A percentile compares a stretch with the other conserved stretches of the same genome.
phyloP scores from a whole-genome alignment of 306 rosid species.

The Quercus dentata region DNA sequence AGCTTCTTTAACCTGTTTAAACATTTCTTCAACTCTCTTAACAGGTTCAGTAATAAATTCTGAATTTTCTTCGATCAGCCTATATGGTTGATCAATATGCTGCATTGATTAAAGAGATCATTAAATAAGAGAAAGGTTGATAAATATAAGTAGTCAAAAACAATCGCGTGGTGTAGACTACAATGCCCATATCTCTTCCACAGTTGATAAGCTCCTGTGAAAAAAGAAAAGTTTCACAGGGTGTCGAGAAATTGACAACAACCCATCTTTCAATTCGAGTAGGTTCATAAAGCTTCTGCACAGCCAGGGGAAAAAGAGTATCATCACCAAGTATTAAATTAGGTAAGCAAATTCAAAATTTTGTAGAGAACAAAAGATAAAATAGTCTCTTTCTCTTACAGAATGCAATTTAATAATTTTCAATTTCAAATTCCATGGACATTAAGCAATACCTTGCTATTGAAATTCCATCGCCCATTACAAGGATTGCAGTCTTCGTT shows the following conservation, averaged over 20 bases:
- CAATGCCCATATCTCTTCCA: slow-evolving; percentile 88
- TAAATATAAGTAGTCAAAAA: slow-evolving; percentile 4
- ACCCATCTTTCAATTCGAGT: slow-evolving; percentile 57
- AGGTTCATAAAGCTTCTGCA: slow-evolving; percentile 56
- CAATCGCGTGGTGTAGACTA: slow-evolving; percentile 30
- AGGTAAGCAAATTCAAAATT: slow-evolving; percentile 13
- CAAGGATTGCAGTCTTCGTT: slow-evolving; percentile 62
- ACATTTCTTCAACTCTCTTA: slow-evolving; percentile 77
- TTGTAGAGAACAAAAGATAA: not conserved
- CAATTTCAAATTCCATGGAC: not conserved
- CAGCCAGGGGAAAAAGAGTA: slow-evolving; percentile 8
- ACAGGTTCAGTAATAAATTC: too few species aligned
- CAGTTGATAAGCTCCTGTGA: slow-evolving; percentile 90
- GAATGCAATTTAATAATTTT: not conserved
- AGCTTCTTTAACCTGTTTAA: slow-evolving; percentile 47
- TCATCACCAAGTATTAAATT: slow-evolving; percentile 12
- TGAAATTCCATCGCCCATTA: slow-evolving; percentile 90
- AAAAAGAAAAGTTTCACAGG: slow-evolving; percentile 71
- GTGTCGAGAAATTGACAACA: slow-evolving; percentile 86
- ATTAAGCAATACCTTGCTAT: slow-evolving; percentile 56
- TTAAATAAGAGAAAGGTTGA: slow-evolving; percentile 15
- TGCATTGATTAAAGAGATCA: slow-evolving; percentile 33
- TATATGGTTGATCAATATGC: slow-evolving; percentile 74
- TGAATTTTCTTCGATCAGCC: slow-evolving; percentile 43
- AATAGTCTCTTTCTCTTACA: not conserved